These are phyloP conservation scores for Macrocybe gigantea DNA, from an alignment of 768 basidiomycete species.

Conservation along the genomic window DNA sequence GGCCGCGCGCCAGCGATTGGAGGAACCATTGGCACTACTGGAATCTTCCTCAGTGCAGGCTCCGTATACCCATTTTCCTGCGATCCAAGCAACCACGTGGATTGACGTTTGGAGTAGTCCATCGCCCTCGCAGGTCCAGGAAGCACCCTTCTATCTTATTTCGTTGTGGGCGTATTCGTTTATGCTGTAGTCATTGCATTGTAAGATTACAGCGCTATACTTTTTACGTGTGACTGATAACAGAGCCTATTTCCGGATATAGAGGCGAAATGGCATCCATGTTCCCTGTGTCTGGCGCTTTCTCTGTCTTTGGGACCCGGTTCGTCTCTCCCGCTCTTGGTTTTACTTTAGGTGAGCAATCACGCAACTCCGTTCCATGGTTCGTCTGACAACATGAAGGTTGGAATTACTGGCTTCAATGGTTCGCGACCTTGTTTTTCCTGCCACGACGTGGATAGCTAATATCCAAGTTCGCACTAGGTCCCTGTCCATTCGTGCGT, in stretches of 20 bases:
- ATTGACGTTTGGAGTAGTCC: constrained; percentile 24
- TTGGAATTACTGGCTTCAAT: constrained; percentile 56
- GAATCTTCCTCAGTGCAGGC: constrained; percentile 57
- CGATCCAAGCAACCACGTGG: background rate
- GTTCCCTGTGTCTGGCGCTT: constrained; percentile 57
- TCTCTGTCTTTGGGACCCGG: constrained; percentile 50
- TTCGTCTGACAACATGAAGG: constrained; percentile 19
- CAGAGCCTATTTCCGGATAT: background rate
- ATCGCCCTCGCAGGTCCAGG: constrained; percentile 55
- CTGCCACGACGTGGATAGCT: background rate
- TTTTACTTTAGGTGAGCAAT: constrained; percentile 43
- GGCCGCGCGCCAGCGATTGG: constrained; percentile 35
- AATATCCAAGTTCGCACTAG: constrained; percentile 2
- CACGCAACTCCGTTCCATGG: background rate
- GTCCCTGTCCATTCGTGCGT: constrained; percentile 20
- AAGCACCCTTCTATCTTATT: constrained; percentile 56
- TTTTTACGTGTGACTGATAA: background rate
- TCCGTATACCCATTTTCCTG: constrained; percentile 26
- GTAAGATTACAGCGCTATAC: constrained; percentile 19
- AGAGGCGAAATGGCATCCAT: constrained; percentile 65
- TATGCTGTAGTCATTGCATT: constrained; percentile 58
- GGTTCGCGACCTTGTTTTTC: constrained; percentile 24
- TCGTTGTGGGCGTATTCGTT: constrained; percentile 53
- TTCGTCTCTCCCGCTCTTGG: constrained; percentile 58
- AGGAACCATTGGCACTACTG: constrained; percentile 54